Evolutionary conservation across 1,284 basidiomycete species (phyloP).

Genomic region (Papiliotrema flavescens): DNA sequence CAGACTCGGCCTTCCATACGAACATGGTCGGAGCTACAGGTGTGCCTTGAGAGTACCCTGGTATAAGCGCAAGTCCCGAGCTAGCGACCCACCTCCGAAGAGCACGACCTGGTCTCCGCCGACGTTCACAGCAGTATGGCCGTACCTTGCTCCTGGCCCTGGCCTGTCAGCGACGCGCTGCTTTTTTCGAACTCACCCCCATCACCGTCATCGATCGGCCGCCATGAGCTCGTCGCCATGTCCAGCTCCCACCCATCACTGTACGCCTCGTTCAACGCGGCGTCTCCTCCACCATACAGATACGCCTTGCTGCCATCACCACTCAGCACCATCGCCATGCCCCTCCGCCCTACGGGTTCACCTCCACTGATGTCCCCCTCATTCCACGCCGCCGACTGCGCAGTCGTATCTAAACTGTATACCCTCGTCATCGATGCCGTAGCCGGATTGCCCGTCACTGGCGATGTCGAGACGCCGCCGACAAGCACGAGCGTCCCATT

Average conservation of each 20-base stretch:
- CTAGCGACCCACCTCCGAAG: constrained; percentile 70
- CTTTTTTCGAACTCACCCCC: constrained; percentile 10
- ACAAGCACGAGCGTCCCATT: constrained; percentile 70
- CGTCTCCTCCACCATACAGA: constrained; percentile 73
- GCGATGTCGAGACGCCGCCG: constrained; percentile 63
- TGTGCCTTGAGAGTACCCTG: too few species aligned
- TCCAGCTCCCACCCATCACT: constrained; percentile 74
- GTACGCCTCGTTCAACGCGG: constrained; percentile 56
- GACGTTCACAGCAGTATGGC: constrained; percentile 65
- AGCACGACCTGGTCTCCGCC: constrained; percentile 63
- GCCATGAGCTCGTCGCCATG: constrained; percentile 54
- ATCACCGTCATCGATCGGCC: constrained; percentile 11
- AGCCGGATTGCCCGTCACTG: constrained; percentile 22
- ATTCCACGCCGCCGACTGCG: constrained; percentile 56
- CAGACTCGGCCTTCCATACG: too few species aligned
- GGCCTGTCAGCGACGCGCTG: constrained; percentile 7
- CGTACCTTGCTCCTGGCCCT: constrained; percentile 59
- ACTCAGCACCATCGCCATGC: constrained; percentile 61
- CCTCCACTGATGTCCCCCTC: constrained; percentile 47
- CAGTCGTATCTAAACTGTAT: constrained; percentile 63
- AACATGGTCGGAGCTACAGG: too few species aligned
- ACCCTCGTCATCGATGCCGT: constrained; percentile 60
- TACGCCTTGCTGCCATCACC: constrained; percentile 57
- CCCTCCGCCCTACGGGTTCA: constrained; percentile 61
- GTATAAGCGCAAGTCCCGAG: too few species aligned